Evolutionary conservation across 352 stramenopile species (phyloP).

Genomic region (Globisporangium paddicum): DNA sequence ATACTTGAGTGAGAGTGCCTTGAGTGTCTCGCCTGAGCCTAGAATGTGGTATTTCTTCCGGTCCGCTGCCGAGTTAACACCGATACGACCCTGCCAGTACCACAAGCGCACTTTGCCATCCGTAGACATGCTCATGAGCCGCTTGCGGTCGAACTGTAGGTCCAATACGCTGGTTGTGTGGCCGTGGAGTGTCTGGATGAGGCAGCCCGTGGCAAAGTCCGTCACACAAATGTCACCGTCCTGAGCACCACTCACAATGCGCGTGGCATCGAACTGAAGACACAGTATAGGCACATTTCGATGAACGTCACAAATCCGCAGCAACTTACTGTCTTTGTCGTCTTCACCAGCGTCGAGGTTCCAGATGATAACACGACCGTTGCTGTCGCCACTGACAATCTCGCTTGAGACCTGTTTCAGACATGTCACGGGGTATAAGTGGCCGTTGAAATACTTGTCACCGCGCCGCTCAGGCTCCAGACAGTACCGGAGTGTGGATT

Average conservation of each 20-base stretch:
- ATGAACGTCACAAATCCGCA: conserved; percentile 60
- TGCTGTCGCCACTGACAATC: conserved; percentile 67
- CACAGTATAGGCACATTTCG: conserved; percentile 43
- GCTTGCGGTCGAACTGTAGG: conserved; percentile 67
- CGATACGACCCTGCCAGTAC: conserved; percentile 60
- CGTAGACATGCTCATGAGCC: conserved; percentile 58
- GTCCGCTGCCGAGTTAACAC: conserved; percentile 25
- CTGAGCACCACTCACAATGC: conserved; percentile 54
- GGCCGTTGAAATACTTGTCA: conserved; percentile 46
- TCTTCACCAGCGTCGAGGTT: conserved; percentile 43
- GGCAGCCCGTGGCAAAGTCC: conserved; percentile 64
- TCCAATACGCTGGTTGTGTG: conserved; percentile 48
- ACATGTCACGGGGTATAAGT: conserved; percentile 50
- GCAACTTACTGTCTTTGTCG: conserved; percentile 28
- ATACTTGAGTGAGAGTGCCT: conserved; percentile 75
- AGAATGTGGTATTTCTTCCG: conserved; percentile 75
- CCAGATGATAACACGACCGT: conserved; percentile 60
- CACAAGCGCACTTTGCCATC: conserved; percentile 56
- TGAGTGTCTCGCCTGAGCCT: conserved; percentile 57
- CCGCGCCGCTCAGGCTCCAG: conserved; percentile 33
- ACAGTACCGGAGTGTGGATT: conserved; percentile 24
- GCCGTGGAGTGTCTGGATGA: conserved; percentile 60
- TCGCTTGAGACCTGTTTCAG: conserved; percentile 59
- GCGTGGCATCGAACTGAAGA: conserved; percentile 73
- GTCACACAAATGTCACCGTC: conserved; percentile 61